A percentile compares a stretch with the other conserved stretches of the same genome.
These are phyloP conservation scores for Erodium moschatum DNA, from an alignment of 441 rosid species.

Conservation along the genomic window DNA sequence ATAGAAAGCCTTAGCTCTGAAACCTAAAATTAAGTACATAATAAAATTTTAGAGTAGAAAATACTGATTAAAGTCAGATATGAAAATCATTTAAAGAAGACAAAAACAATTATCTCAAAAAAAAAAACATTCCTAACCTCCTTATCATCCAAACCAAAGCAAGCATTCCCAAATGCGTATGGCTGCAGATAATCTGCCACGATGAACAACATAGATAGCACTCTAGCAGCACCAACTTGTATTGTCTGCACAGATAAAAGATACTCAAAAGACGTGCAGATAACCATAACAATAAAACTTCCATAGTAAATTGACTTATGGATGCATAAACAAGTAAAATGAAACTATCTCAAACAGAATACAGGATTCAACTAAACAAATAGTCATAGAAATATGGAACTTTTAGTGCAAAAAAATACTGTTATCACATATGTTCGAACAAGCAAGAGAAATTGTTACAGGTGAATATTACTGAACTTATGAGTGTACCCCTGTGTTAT, in stretches of 20 bases:
- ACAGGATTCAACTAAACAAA: neutral
- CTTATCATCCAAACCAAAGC: slow-evolving; percentile 61
- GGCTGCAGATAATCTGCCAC: slow-evolving; percentile 52
- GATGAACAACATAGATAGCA: slow-evolving; percentile 51
- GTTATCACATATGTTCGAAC: neutral
- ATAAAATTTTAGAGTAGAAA: slow-evolving; percentile 22
- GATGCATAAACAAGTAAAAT: neutral
- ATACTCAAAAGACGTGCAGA: neutral
- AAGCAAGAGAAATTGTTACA: neutral
- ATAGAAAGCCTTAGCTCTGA: slow-evolving; percentile 49
- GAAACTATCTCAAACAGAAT: neutral
- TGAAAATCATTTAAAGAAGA: slow-evolving; percentile 11
- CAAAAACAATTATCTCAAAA: slow-evolving; percentile 18
- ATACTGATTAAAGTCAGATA: slow-evolving; percentile 5
- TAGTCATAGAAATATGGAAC: neutral
- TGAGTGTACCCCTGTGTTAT: neutral
- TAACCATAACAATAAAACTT: neutral
- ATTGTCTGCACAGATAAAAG: slow-evolving; percentile 46
- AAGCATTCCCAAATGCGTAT: slow-evolving; percentile 36
- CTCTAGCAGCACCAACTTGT: slow-evolving; percentile 64
- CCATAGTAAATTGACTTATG: neutral
- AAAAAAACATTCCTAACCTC: slow-evolving; percentile 42
- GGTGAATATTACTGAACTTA: neutral
- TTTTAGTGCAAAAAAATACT: neutral
- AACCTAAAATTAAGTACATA: slow-evolving; percentile 40